Percentiles rank a stretch among this genome's conserved stretches.
These are phyloP conservation scores for Aspergillus campestris DNA, from an alignment of 495 filamentous ascomycete species.

Conservation along the genomic window DNA sequence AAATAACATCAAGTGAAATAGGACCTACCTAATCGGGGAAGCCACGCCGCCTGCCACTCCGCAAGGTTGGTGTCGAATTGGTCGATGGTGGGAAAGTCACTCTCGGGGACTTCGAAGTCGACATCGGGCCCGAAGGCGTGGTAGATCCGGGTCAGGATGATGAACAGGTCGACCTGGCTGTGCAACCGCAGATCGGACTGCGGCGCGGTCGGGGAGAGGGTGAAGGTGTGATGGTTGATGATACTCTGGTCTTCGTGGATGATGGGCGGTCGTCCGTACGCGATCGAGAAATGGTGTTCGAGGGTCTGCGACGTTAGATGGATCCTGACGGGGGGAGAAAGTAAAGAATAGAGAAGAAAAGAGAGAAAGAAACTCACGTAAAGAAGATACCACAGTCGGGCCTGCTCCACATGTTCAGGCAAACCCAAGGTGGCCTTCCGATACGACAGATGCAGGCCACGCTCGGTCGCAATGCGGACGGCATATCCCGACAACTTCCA, in stretches of 20 bases:
- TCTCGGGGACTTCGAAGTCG: constrained; percentile 42
- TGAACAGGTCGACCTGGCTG: constrained; percentile 51
- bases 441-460: constrained; percentile 42
- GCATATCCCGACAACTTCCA: constrained; percentile 51
- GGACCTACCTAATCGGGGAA: constrained; percentile 37
- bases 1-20: not conserved
- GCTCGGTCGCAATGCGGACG: constrained; percentile 48
- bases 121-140: constrained; percentile 51
- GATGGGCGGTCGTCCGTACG: constrained; percentile 46
- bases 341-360: constrained; percentile 36
- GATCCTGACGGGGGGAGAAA: constrained; percentile 11
- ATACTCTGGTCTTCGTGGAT: constrained; percentile 48
- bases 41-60: constrained; percentile 42
- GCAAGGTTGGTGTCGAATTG: constrained; percentile 36
- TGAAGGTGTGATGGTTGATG: constrained; percentile 41
- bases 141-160: constrained; percentile 48
- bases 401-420: constrained; percentile 37
- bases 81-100: constrained; percentile 36
- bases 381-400: constrained; percentile 44
- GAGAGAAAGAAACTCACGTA: constrained; percentile 32
- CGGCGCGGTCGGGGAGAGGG: constrained; percentile 31
- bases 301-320: constrained; percentile 29
- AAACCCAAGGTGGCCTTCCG: constrained; percentile 40
- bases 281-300: constrained; percentile 49
- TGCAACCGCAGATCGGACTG: constrained; percentile 46